Conservation (phyloP, 257 asterid species). For the Galeopsis tetrahit region DNA sequence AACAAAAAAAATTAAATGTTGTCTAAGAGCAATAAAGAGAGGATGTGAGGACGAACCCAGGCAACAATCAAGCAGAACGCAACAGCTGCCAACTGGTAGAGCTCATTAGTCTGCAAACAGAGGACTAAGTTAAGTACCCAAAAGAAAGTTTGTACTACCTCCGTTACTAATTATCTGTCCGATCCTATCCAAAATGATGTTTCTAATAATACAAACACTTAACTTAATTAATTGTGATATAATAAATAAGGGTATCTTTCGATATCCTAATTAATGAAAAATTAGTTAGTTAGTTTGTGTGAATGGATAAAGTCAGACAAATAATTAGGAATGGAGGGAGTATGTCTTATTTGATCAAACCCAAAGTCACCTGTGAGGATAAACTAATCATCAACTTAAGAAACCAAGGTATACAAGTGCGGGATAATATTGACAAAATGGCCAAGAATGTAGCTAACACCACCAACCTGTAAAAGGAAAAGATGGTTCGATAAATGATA, state of each 20-base stretch:
- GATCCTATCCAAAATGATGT: too few species aligned
- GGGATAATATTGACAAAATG: slow-evolving; percentile 55
- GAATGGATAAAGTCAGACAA: too few species aligned
- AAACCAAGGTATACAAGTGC: slow-evolving; percentile 74
- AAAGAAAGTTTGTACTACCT: slow-evolving; percentile 14
- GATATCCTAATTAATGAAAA: too few species aligned
- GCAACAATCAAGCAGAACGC: slow-evolving; percentile 92
- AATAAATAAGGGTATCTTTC: too few species aligned
- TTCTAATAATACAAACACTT: too few species aligned
- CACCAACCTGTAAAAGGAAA: slow-evolving; percentile 60
- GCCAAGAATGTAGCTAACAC: slow-evolving; percentile 58
- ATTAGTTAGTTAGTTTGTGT: too few species aligned
- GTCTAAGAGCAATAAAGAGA: slow-evolving; percentile 25
- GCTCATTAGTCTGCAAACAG: slow-evolving; percentile 80
- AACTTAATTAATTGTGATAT: too few species aligned
- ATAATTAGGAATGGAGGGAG: too few species aligned
- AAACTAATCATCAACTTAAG: slow-evolving; percentile 81
- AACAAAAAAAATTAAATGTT: slow-evolving; percentile 15
- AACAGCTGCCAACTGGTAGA: slow-evolving; percentile 81
- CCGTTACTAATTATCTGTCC: too few species aligned
- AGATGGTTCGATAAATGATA: slow-evolving; percentile 26
- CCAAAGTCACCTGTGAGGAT: slow-evolving; percentile 69
- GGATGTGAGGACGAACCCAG: slow-evolving; percentile 66
- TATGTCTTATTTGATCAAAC: slow-evolving; percentile 35
- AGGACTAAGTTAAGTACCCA: slow-evolving; percentile 41